phyloP scores from a whole-genome alignment of 2,329 filamentous ascomycete species.

The Cladosporium colombiae region DNA sequence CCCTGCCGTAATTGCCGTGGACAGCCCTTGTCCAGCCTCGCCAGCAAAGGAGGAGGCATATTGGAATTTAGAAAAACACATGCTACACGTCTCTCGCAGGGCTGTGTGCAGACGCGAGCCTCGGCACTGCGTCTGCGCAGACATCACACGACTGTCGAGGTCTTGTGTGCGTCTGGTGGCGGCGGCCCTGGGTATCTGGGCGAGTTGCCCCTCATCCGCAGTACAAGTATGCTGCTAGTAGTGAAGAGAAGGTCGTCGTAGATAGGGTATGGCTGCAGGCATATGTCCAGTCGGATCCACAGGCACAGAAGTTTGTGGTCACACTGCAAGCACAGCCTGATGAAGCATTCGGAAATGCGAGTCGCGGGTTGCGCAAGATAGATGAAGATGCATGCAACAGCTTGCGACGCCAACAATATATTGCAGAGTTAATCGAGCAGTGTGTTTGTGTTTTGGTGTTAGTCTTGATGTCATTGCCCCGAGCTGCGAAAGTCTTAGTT shows the following conservation, averaged over 20 bases:
- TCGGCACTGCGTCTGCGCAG: slow-evolving; percentile 6
- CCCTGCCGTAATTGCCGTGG: neutral
- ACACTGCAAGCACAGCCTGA: neutral
- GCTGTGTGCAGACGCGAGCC: slow-evolving; percentile 14
- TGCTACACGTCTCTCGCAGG: slow-evolving; percentile 1
- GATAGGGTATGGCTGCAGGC: neutral
- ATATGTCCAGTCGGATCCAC: slow-evolving; percentile 1
- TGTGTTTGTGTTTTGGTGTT: neutral
- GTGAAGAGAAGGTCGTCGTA: neutral
- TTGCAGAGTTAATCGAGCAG: neutral
- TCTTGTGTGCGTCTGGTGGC: neutral
- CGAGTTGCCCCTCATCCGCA: slow-evolving; percentile 1
- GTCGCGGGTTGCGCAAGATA: neutral
- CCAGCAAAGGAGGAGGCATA: neutral
- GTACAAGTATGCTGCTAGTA: neutral
- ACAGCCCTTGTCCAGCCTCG: neutral
- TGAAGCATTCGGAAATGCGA: neutral
- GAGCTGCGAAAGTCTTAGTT: neutral
- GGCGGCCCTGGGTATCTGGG: slow-evolving; percentile 6
- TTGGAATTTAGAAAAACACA: neutral
- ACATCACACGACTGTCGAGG: slow-evolving; percentile 15
- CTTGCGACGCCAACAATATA: neutral
- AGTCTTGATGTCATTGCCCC: neutral
- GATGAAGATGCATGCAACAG: neutral
- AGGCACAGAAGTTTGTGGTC: slow-evolving; percentile 1